phyloP scores from a whole-genome alignment of 2,329 filamentous ascomycete genomes.

The Drechslerella dactyloides region DNA sequence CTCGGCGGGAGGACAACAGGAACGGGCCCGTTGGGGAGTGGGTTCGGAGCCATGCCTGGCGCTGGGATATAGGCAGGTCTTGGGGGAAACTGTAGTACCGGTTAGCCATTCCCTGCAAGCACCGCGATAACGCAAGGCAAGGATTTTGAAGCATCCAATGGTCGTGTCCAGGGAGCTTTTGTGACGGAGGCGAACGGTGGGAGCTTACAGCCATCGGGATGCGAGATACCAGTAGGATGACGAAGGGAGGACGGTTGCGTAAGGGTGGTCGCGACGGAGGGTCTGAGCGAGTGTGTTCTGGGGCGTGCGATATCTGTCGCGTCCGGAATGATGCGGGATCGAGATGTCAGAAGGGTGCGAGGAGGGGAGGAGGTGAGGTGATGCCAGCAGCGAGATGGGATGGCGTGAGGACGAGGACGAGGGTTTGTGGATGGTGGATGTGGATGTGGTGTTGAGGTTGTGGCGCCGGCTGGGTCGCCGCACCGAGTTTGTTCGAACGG shows the following conservation, averaged over 20 bases:
- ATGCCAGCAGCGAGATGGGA: constrained; percentile 5
- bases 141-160: constrained; percentile 3
- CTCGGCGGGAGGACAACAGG: constrained; percentile 47
- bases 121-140: constrained; percentile 1
- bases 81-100: constrained; percentile 27
- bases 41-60: constrained; percentile 34
- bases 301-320: not conserved
- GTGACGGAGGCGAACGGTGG: constrained; percentile 1
- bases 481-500: constrained; percentile 20
- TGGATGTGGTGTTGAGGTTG: constrained; percentile 2
- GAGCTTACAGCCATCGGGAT: constrained; percentile 36
- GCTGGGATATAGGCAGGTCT: constrained; percentile 24
- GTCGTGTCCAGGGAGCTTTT: constrained; percentile 9
- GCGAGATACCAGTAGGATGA: not conserved
- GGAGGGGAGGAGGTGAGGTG: constrained; percentile 3
- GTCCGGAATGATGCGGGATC: constrained; percentile 12
- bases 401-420: not conserved
- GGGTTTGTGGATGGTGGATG: not conserved
- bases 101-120: constrained; percentile 4
- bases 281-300: not conserved
- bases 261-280: constrained; percentile 3
- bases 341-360: constrained; percentile 22
- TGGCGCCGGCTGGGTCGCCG: constrained; percentile 7
- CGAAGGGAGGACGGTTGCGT: not conserved
- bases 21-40: constrained; percentile 42